phyloP scores from a whole-genome alignment of 129 eudicot genomes.

The Chrysanthemum seticuspe region DNA sequence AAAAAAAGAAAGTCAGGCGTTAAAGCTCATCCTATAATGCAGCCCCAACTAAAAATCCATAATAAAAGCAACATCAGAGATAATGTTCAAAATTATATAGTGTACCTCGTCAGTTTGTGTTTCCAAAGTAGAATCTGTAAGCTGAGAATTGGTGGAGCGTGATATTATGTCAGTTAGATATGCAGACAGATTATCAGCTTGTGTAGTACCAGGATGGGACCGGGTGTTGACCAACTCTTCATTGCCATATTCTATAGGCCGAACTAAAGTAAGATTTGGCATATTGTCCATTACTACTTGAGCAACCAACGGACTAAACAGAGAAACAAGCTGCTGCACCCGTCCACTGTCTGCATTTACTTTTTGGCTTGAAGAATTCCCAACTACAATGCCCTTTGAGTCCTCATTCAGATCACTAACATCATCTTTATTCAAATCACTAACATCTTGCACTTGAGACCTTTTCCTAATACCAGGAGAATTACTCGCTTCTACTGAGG shows the following conservation, averaged over 20 bases:
- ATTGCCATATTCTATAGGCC: conserved; percentile 53
- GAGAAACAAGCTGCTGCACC: conserved; percentile 81
- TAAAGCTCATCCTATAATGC: no score
- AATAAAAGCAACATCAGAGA: background rate
- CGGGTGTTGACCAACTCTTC: conserved; percentile 29
- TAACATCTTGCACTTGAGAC: conserved; percentile 46
- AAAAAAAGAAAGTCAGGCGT: no score
- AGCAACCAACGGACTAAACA: conserved; percentile 90
- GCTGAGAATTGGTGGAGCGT: conserved; percentile 32
- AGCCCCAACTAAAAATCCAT: background rate
- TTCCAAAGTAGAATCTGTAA: conserved; percentile 33
- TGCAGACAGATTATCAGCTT: conserved; percentile 47
- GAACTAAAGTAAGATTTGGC: conserved; percentile 71
- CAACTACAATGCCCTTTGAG: background rate
- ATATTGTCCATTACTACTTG: conserved; percentile 91
- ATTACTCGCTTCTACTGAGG: conserved; percentile 38
- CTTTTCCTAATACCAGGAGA: conserved; percentile 60
- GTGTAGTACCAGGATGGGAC: conserved; percentile 17
- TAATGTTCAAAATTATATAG: background rate
- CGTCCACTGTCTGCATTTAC: conserved; percentile 61
- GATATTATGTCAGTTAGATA: conserved; percentile 56
- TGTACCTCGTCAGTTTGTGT: conserved; percentile 35
- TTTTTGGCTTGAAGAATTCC: conserved; percentile 39
- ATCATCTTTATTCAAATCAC: conserved; percentile 22
- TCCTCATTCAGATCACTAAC: conserved; percentile 26